phyloP scores from a whole-genome alignment of 139 green algal species.

The Chlorella ohadii region DNA sequence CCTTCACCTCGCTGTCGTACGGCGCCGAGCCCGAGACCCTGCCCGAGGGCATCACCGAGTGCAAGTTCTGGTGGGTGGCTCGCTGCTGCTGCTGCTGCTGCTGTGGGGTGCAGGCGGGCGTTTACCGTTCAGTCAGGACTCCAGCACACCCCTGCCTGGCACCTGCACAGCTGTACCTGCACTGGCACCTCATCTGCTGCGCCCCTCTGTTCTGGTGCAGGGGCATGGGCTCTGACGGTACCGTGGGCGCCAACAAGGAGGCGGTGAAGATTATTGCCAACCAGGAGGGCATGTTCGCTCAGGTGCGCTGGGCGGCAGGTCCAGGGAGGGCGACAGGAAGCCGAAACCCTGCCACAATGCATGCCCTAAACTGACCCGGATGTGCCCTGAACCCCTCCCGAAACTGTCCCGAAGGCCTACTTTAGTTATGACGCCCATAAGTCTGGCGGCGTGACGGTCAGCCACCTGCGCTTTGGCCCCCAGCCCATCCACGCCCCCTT shows the following conservation, averaged over 20 bases:
- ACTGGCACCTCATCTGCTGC: too few species aligned
- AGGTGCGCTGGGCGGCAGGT: slow-evolving; percentile 25
- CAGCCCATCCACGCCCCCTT: slow-evolving; percentile 52
- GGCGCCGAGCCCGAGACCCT: slow-evolving; percentile 41
- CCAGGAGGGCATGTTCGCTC: slow-evolving; percentile 42
- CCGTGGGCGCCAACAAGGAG: slow-evolving; percentile 72
- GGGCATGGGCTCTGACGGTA: slow-evolving; percentile 68
- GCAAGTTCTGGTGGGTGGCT: slow-evolving; percentile 54
- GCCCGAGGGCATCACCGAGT: slow-evolving; percentile 58
- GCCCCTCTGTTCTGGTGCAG: neutral
- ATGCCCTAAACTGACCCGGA: too few species aligned
- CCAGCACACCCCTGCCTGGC: too few species aligned
- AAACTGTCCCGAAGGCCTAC: slow-evolving; percentile 56
- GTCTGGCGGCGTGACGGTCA: slow-evolving; percentile 61
- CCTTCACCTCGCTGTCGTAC: slow-evolving; percentile 44
- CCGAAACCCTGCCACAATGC: too few species aligned
- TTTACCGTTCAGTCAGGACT: too few species aligned
- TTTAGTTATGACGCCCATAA: slow-evolving; percentile 69
- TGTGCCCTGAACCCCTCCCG: too few species aligned
- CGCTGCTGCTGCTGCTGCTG: neutral
- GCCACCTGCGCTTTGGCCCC: slow-evolving; percentile 65
- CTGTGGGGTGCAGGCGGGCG: neutral
- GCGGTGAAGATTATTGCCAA: slow-evolving; percentile 67
- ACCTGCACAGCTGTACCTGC: too few species aligned
- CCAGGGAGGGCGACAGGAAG: neutral